Evolutionary conservation across 352 stramenopile species (phyloP).

Genomic region (Hyaloperonospora arabidopsidis): DNA sequence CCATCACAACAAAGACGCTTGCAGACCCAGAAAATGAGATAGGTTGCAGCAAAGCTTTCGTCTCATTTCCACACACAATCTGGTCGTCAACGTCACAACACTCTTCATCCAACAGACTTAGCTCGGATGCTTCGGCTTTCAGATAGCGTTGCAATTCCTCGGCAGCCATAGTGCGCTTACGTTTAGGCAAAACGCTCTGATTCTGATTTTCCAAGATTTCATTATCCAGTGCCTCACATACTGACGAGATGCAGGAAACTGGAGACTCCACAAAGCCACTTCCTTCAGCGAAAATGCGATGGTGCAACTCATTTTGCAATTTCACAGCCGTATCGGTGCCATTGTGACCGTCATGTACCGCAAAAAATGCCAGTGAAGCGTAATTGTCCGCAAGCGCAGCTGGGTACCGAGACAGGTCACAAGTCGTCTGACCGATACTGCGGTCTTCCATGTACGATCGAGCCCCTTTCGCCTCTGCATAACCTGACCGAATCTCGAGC

Average conservation of each 20-base stretch:
- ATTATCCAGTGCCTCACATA: conserved; percentile 57
- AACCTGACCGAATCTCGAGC: conserved; percentile 66
- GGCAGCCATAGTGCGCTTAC: conserved; percentile 46
- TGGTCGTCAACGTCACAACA: conserved; percentile 36
- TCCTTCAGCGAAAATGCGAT: conserved; percentile 56
- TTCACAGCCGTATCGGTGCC: conserved; percentile 70
- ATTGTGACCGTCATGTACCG: conserved; percentile 86
- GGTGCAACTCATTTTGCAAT: conserved; percentile 74
- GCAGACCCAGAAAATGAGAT: conserved; percentile 83
- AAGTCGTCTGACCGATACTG: conserved; percentile 43
- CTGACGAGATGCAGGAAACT: conserved; percentile 38
- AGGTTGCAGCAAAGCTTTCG: conserved; percentile 48
- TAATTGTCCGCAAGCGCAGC: conserved; percentile 27
- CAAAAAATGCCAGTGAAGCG: conserved; percentile 68
- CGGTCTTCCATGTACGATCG: conserved; percentile 87
- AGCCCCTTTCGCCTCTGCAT: conserved; percentile 76
- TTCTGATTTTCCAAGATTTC: conserved; percentile 79
- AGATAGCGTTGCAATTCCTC: conserved; percentile 30
- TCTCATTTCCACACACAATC: conserved; percentile 33
- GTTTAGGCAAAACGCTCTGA: conserved; percentile 52
- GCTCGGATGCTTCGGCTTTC: conserved; percentile 5
- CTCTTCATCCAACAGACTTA: conserved; percentile 28
- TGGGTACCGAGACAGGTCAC: conserved; percentile 39
- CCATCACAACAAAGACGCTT: conserved; percentile 54
- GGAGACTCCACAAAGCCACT: conserved; percentile 44